These are phyloP conservation scores for Ophiocordyceps unilateralis DNA, from an alignment of 2,329 filamentous ascomycete genomes.

Conservation along the genomic window DNA sequence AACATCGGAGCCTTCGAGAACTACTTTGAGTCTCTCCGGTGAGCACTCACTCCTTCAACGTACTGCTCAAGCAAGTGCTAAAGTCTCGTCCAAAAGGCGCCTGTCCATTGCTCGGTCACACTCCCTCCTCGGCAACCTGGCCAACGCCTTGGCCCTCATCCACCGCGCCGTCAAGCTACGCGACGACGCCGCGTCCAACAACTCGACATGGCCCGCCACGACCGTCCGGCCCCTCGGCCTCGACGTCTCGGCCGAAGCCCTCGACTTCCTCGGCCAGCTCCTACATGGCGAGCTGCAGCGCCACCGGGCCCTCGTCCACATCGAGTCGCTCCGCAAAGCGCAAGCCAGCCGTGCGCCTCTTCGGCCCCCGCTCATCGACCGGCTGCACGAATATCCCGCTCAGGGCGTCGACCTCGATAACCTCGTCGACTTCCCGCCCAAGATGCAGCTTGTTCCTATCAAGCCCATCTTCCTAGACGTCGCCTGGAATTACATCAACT, in stretches of 20 bases:
- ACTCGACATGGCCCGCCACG: constrained; percentile 21
- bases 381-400: constrained; percentile 56
- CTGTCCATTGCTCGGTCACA: constrained; percentile 78
- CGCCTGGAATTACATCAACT: constrained; percentile 94
- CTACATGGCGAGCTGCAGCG: constrained; percentile 60
- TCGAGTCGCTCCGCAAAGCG: constrained; percentile 45
- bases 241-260: constrained; percentile 42
- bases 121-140: constrained; percentile 50
- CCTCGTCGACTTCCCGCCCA: constrained; percentile 75
- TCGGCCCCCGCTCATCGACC: constrained; percentile 48
- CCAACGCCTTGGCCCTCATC: constrained; percentile 74
- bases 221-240: constrained; percentile 44
- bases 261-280: constrained; percentile 39
- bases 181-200: constrained; percentile 30
- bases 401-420: constrained; percentile 58
- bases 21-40: constrained; percentile 86
- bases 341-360: constrained; percentile 21
- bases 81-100: constrained; percentile 31
- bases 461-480: constrained; percentile 95
- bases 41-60: constrained; percentile 11
- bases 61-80: neutral
- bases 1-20: constrained; percentile 63
- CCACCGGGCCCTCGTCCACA: constrained; percentile 70
- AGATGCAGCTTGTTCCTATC: constrained; percentile 65
- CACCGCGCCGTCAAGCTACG: constrained; percentile 51